A percentile compares a stretch with the other conserved stretches of the same genome.
Conservation (phyloP, 2,329 filamentous ascomycete genomes). For the Claviceps africana region DNA sequence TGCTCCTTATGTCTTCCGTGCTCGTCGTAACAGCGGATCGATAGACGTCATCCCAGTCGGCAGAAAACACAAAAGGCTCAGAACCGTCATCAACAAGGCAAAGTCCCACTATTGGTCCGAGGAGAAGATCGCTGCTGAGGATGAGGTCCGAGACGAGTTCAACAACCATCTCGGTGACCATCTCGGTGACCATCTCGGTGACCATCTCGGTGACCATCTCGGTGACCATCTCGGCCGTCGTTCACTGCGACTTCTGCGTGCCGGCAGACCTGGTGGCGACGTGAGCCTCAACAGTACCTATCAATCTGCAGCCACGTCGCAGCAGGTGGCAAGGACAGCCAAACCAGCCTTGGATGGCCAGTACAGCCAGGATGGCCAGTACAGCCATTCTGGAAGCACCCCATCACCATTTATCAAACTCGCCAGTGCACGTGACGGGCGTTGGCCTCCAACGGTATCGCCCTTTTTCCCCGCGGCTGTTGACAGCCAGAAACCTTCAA, state of each 20-base stretch:
- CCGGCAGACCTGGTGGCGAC: neutral
- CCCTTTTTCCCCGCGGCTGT: constrained; percentile 18
- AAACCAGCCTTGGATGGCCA: neutral
- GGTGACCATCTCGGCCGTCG: neutral
- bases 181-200: neutral
- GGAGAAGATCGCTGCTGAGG: neutral
- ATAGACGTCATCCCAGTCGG: neutral
- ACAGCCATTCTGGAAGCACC: neutral
- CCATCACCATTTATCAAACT: neutral
- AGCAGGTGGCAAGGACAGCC: neutral
- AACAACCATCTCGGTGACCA: too few species aligned
- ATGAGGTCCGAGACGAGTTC: neutral
- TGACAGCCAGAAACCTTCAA: constrained; percentile 10
- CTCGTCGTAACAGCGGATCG: constrained; percentile 1
- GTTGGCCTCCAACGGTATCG: constrained; percentile 16
- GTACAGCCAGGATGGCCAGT: neutral
- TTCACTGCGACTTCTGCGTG: neutral
- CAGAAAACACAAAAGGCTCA: neutral
- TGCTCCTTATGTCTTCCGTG: constrained; percentile 8
- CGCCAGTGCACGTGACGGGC: neutral
- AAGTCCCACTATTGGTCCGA: constrained; percentile 1
- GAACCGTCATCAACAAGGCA: neutral
- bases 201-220: too few species aligned
- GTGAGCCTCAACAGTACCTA: neutral
- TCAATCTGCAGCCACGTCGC: neutral